Percentiles rank a stretch among this genome's conserved stretches.
These are phyloP conservation scores for Phyllosticta ampelicida DNA, from an alignment of 2,329 filamentous ascomycete species.

Conservation along the genomic window DNA sequence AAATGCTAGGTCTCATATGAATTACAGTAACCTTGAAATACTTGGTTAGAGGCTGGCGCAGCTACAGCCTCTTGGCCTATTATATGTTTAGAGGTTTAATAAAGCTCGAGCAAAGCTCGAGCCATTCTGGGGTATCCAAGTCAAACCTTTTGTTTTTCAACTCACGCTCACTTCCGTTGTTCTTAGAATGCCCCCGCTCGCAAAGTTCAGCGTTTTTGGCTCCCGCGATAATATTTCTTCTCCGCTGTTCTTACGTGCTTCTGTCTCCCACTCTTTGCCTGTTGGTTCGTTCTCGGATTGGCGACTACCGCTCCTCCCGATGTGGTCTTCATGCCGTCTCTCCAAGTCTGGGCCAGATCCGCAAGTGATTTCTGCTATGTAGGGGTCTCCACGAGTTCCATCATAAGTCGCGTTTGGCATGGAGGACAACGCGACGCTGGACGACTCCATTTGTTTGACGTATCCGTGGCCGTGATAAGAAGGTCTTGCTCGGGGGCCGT, in stretches of 20 bases:
- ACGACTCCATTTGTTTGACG: constrained; percentile 3
- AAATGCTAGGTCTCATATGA: too few species aligned
- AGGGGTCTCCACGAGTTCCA: not conserved
- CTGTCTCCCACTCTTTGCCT: constrained; percentile 3
- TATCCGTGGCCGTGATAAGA: constrained; percentile 4
- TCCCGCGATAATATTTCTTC: constrained; percentile 2
- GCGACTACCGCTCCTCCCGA: not conserved
- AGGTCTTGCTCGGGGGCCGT: not conserved
- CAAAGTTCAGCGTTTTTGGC: not conserved
- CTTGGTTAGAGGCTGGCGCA: not conserved
- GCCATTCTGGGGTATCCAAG: not conserved
- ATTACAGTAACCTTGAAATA: too few species aligned
- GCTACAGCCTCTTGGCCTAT: not conserved
- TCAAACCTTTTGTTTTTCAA: not conserved
- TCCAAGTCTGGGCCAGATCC: not conserved
- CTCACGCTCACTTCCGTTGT: constrained; percentile 7
- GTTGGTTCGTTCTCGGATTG: not conserved
- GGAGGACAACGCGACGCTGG: not conserved
- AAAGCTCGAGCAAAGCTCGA: too few species aligned
- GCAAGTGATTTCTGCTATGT: constrained; percentile 3
- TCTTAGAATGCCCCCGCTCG: not conserved
- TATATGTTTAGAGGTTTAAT: not conserved
- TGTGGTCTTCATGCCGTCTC: not conserved
- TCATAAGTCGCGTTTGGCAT: not conserved
- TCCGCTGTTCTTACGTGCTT: constrained; percentile 3